phyloP scores from a whole-genome alignment of 2,329 filamentous ascomycete species.

The Xylaria sp. region DNA sequence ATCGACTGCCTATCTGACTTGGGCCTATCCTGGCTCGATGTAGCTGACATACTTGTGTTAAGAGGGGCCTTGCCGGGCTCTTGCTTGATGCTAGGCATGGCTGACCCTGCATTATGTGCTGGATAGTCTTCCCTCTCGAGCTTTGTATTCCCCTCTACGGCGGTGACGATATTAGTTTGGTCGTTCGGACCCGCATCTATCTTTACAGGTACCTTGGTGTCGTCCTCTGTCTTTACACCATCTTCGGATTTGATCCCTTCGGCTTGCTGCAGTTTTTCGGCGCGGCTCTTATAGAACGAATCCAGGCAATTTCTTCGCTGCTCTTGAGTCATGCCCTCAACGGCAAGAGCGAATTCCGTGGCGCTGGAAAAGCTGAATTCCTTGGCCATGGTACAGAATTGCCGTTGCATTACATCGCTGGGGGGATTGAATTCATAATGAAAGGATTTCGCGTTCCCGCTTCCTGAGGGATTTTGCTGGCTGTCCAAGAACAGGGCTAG shows the following conservation, averaged over 20 bases:
- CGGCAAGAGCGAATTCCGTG: conserved; percentile 85
- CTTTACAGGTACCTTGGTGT: conserved; percentile 9
- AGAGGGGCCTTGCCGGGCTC: conserved; percentile 6
- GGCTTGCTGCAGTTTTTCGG: conserved; percentile 52
- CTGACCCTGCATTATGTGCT: conserved; percentile 11
- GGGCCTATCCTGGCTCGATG: conserved; percentile 19
- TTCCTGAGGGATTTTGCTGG: conserved; percentile 45
- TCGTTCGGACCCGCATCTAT: background rate
- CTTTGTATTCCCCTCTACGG: background rate
- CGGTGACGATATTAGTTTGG: background rate
- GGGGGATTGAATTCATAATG: conserved; percentile 72
- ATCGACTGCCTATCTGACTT: conserved; percentile 25
- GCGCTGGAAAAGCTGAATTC: conserved; percentile 77
- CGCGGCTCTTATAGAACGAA: conserved; percentile 75
- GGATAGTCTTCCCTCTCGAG: conserved; percentile 10
- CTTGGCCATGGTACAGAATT: conserved; percentile 90
- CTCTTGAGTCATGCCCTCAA: conserved; percentile 89
- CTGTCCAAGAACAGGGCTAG: conserved; percentile 64
- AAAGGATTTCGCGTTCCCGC: conserved; percentile 32
- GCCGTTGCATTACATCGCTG: conserved; percentile 72
- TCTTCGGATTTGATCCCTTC: conserved; percentile 31
- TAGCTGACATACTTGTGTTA: background rate
- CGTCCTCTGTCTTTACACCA: conserved; percentile 1
- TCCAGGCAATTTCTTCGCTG: conserved; percentile 80
- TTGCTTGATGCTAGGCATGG: conserved; percentile 18